These are phyloP conservation scores for Colletotrichum eleusines DNA, from an alignment of 2,329 filamentous ascomycete species.

Conservation along the genomic window DNA sequence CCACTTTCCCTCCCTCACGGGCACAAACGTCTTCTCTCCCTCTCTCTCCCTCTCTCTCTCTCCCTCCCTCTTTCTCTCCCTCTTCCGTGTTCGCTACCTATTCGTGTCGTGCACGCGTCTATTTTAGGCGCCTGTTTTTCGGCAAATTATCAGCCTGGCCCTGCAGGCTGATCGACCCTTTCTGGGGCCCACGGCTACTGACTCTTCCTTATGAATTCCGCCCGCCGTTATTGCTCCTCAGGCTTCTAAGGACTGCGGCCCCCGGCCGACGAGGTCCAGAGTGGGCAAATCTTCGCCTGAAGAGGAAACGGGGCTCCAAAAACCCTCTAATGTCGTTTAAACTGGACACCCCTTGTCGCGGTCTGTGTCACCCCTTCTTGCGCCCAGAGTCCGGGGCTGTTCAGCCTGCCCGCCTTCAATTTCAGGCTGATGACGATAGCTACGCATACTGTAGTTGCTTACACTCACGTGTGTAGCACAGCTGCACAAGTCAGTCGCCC, in stretches of 20 bases:
- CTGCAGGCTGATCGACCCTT: constrained; percentile 27
- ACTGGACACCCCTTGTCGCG: constrained; percentile 16
- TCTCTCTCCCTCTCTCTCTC: not conserved
- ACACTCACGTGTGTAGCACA: not conserved
- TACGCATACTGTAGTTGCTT: too few relatives aligned
- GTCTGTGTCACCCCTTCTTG: not conserved
- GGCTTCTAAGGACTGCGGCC: not conserved
- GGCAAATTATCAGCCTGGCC: constrained; percentile 34
- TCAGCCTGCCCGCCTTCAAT: constrained; percentile 29
- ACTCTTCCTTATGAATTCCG: not conserved
- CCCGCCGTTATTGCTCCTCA: not conserved
- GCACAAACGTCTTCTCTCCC: not conserved
- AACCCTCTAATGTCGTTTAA: constrained; percentile 38
- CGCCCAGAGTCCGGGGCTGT: constrained; percentile 33
- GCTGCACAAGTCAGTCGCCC: constrained; percentile 12
- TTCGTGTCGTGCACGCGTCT: constrained; percentile 33
- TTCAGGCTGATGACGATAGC: not conserved
- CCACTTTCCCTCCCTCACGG: not conserved
- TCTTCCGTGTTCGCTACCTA: not conserved
- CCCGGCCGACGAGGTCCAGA: not conserved
- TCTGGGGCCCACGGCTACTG: not conserved
- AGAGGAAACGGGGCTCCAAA: constrained; percentile 16
- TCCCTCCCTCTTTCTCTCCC: not conserved
- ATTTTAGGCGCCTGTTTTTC: constrained; percentile 28
- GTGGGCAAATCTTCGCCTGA: constrained; percentile 26